Evolutionary conservation across 306 rosid species (phyloP).

Genomic region (Fragaria nilgerrensis): DNA sequence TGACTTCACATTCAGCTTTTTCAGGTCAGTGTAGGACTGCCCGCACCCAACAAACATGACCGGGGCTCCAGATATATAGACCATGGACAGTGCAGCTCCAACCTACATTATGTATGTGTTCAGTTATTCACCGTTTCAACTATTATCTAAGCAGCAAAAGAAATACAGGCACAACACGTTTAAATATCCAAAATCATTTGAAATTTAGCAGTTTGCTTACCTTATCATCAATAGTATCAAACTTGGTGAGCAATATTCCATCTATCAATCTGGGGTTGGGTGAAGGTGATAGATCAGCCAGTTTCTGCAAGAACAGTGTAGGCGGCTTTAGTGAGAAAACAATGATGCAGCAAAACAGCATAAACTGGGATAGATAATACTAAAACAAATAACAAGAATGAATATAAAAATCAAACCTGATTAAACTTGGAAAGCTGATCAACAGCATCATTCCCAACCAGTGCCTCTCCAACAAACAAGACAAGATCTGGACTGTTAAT

Average conservation of each 20-base stretch:
- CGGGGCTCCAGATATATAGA: constrained; percentile 93
- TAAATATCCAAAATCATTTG: not conserved
- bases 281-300: constrained; percentile 79
- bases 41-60: constrained; percentile 99
- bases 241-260: constrained; percentile 95
- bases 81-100: constrained; percentile 99
- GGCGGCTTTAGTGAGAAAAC: constrained; percentile 11
- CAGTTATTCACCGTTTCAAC: not conserved
- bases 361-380: constrained; percentile 10
- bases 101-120: constrained; percentile 46
- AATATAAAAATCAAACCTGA: constrained; percentile 52
- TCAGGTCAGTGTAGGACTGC: constrained; percentile 94
- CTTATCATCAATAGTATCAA: constrained; percentile 96
- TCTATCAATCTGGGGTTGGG: constrained; percentile 72
- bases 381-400: not conserved
- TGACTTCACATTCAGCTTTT: constrained; percentile 91
- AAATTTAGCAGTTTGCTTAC: constrained; percentile 28
- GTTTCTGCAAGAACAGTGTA: constrained; percentile 55
- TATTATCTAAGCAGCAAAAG: not conserved
- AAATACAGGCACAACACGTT: not conserved
- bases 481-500: constrained; percentile 93
- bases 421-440: constrained; percentile 98
- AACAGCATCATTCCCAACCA: constrained; percentile 97
- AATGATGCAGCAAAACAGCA: not conserved
- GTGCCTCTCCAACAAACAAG: constrained; percentile 96